Conservation (phyloP, 2,329 filamentous ascomycete species). For the Waltergamsia citrina region DNA sequence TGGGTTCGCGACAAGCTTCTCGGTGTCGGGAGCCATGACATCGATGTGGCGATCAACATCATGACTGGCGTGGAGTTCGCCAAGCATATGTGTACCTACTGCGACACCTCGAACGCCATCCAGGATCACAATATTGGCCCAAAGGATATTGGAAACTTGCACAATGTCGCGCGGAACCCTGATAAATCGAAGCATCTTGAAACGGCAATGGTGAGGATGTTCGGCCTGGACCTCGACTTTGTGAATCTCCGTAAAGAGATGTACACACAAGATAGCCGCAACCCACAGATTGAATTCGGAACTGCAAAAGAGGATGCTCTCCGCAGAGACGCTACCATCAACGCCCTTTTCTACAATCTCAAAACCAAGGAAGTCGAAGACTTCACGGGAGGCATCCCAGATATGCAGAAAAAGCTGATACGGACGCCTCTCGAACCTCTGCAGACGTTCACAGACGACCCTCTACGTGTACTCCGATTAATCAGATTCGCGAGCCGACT, state of each 20-base stretch:
- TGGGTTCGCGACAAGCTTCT: slow-evolving; percentile 84
- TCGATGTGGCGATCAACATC: slow-evolving; percentile 76
- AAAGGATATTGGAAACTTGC: slow-evolving; percentile 62
- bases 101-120: slow-evolving; percentile 48
- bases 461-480: slow-evolving; percentile 74
- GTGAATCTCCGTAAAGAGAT: slow-evolving; percentile 91
- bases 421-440: slow-evolving; percentile 79
- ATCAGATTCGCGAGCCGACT: slow-evolving; percentile 86
- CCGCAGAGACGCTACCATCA: slow-evolving; percentile 85
- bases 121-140: slow-evolving; percentile 48
- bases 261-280: slow-evolving; percentile 80
- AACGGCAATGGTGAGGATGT: slow-evolving; percentile 77
- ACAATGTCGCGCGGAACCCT: slow-evolving; percentile 86
- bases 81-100: slow-evolving; percentile 58
- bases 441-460: slow-evolving; percentile 92
- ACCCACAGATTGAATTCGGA: slow-evolving; percentile 88
- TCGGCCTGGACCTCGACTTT: slow-evolving; percentile 84
- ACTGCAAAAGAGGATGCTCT: slow-evolving; percentile 84
- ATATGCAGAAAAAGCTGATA: slow-evolving; percentile 65
- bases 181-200: slow-evolving; percentile 96
- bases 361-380: slow-evolving; percentile 75
- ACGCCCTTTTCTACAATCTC: slow-evolving; percentile 93
- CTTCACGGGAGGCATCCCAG: slow-evolving; percentile 68
- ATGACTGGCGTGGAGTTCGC: slow-evolving; percentile 77
- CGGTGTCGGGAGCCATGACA: slow-evolving; percentile 63